Base-by-base conservation (phyloP, 2,329 filamentous ascomycete genomes). In the Paraphaeosphaeria minitans region DNA sequence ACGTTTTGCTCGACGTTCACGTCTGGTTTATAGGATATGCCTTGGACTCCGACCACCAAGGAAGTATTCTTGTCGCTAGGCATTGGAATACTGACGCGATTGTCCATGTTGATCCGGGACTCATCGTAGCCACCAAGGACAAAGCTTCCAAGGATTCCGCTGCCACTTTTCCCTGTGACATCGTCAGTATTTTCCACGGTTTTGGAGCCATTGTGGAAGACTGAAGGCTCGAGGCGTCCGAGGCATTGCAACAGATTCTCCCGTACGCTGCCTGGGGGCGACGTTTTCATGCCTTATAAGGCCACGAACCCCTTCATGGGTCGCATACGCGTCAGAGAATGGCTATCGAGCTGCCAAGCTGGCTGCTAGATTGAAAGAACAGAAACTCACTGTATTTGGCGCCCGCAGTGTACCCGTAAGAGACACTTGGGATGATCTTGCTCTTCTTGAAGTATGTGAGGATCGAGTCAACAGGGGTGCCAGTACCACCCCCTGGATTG, bases 91-190 rank as follows among this genome's bases (percentile, higher is more conserved):
- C 58, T 66, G 1, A 58, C 59, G 2, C 70, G 59, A 14, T 59
- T 53, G 10, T 65, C 56, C n/a, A 52, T 1, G 22, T 59, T 64
- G 13, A 76, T 61, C 10, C 77, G 70, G 0, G 74, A 67, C 31
- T 65, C 57, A 56, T 81, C 79, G 53, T 77, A 80, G 6, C 79
- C 79, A 13, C 79, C 79, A 1, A 81, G 64, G 0, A 77, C 71
- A 5, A 80, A 67, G 42, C 64, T 78, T 21, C 69, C 75, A 2
- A 56, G 53, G 21, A 63, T 62, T 29, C 72, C 74, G n/a, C 61
- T 64, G 4, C 55, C 33, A 37, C 65, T 65, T 27, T 73, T 73
- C n/a, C 66, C 73, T 76, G 24, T 9, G 2, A 2, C 8, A 13
- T 1, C 12, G 48, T 73, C 53, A 71, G 64, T 21, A 39, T 21